Evolutionary conservation across 164 flowering plant genomes (phyloP).

Genomic region (Magnolia changhungtana): DNA sequence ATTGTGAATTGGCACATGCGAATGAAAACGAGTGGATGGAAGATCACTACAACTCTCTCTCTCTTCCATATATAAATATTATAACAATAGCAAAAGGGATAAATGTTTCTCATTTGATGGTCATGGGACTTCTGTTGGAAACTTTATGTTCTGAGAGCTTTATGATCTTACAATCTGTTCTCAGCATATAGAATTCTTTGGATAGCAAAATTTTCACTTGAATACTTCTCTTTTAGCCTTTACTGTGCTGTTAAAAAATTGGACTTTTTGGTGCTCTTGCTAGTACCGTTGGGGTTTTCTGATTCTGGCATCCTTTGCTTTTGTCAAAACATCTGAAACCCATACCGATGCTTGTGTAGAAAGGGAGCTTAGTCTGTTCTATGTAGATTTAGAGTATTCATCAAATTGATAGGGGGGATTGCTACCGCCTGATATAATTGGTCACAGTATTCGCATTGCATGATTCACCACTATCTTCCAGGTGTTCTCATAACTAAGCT

Average conservation of each 20-base stretch:
- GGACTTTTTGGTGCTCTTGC: not conserved
- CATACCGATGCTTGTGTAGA: not conserved
- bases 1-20: not conserved
- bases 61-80: too few species aligned
- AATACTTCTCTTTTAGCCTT: not conserved
- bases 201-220: not conserved
- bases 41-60: not conserved
- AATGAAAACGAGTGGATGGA: not conserved
- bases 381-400: not conserved
- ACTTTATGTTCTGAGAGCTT: not conserved
- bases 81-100: not conserved
- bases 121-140: not conserved
- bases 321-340: not conserved
- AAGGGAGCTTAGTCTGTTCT: not conserved
- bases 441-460: not conserved
- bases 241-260: not conserved
- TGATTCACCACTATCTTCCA: not conserved
- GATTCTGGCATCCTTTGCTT: not conserved
- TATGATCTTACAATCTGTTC: not conserved
- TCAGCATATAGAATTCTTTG: not conserved
- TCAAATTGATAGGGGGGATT: not conserved
- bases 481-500: too few species aligned
- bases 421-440: not conserved
- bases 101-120: not conserved
- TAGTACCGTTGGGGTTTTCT: not conserved